Conservation (phyloP, 257 asterid genomes). For the Linaria vulgaris region DNA sequence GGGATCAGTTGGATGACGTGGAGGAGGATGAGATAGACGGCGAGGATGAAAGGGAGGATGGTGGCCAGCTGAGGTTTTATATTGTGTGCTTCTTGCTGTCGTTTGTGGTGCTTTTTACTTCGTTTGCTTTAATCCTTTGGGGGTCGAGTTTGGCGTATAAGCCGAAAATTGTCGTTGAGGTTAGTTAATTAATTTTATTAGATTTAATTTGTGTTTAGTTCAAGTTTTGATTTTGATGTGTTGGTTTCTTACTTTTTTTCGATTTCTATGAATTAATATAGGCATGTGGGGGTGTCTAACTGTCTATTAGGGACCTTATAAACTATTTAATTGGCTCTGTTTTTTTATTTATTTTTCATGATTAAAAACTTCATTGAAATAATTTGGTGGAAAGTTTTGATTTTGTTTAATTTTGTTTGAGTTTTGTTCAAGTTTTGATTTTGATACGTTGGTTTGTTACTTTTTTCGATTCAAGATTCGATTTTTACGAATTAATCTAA, state of each 20-base stretch:
- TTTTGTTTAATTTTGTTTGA: too few relatives aligned
- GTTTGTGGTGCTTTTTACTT: constrained; percentile 54
- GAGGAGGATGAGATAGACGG: constrained; percentile 31
- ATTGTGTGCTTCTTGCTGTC: constrained; percentile 57
- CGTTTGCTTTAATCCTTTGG: constrained; percentile 78
- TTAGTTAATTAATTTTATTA: constrained; percentile 18
- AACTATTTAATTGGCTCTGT: too few relatives aligned
- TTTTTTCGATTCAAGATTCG: too few relatives aligned
- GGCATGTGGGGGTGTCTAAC: too few relatives aligned
- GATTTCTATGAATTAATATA: too few relatives aligned
- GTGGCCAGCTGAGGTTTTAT: constrained; percentile 49
- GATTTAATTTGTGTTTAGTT: constrained; percentile 4
- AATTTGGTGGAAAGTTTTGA: too few relatives aligned
- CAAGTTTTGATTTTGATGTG: neutral
- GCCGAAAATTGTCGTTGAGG: constrained; percentile 72
- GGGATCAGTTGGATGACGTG: constrained; percentile 23
- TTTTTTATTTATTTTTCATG: too few relatives aligned
- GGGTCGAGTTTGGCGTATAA: constrained; percentile 60
- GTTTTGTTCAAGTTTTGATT: too few relatives aligned
- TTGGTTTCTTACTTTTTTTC: constrained; percentile 3
- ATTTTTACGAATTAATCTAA: too few relatives aligned
- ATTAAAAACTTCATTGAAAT: too few relatives aligned
- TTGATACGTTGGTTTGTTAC: too few relatives aligned
- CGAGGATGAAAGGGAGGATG: constrained; percentile 22
- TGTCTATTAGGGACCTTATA: too few relatives aligned